Base-by-base conservation (phyloP, 1,284 basidiomycete species). In the Grifola frondosa region DNA sequence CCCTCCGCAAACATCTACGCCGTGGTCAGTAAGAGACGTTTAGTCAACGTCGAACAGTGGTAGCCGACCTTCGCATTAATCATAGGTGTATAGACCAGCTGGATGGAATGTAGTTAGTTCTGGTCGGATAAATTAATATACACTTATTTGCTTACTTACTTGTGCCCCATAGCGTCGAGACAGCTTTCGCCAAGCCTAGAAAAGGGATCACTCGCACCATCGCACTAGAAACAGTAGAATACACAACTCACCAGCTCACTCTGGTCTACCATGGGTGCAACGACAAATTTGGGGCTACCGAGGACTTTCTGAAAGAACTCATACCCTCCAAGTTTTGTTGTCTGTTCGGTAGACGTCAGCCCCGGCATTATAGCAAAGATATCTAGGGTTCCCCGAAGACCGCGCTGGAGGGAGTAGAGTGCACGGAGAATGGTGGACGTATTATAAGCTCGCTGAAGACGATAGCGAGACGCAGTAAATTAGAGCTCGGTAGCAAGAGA, bases 201-300 rank as follows among this genome's bases (percentile, higher is more conserved):
- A 22, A 13, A 16, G 25, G 4, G 25, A 34, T 36, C 19, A 30
- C 20, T 20, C 16, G n/a, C n/a, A 13, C 24, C 25, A 15, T 10
- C n/a, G 22, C 8, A 28, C 11, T 20, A 49, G 23, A 30, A 35
- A 7, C 22, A 5, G 15, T 23, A 17, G 24, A 16, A 37, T 21
- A 6, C 3, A 16, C 19, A 10, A 75, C 86, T 58, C 53, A 94
- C 91, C 61, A 98, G 77, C 66, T 98, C 95, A 59, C 89, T 93
- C 68, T 96, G 92, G 65, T 98, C 95, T 0, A 98, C 96, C 96
- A 98, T 98, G 8, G 96, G 95, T 10, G 93, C 96, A 10, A 97
- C 91, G 31, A 98, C 78, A 61, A 80, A 84, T 64, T 88, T 91
- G 8, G 95, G 91, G 54, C 84, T 87, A 6, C 90, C 87, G 28